These are phyloP conservation scores for Neurospora sp. DNA, from an alignment of 495 filamentous ascomycete genomes.

Conservation along the genomic window DNA sequence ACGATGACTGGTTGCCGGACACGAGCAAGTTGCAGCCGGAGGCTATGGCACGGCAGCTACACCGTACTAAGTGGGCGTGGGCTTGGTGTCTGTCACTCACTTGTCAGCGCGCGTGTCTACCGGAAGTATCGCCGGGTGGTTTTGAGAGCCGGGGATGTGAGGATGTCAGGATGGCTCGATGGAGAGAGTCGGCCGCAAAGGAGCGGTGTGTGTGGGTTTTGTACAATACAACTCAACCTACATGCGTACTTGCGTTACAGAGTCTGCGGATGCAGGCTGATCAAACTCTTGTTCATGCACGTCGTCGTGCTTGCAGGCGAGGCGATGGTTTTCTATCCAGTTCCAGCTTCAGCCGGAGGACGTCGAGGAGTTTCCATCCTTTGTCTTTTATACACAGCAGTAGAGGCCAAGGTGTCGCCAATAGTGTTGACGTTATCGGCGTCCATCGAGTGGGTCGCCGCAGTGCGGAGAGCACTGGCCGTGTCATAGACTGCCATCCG, in stretches of 20 bases:
- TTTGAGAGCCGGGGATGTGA: neutral
- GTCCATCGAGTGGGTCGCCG: neutral
- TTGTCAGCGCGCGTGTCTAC: neutral
- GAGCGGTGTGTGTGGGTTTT: neutral
- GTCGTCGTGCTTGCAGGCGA: neutral
- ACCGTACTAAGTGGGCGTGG: neutral
- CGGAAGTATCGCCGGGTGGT: neutral
- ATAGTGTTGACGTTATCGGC: neutral
- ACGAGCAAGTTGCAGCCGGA: neutral
- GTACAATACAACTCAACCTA: neutral
- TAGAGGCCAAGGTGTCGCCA: neutral
- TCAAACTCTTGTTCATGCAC: neutral
- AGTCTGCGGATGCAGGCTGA: neutral
- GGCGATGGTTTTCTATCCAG: neutral
- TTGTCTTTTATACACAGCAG: neutral
- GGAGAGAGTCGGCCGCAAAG: neutral
- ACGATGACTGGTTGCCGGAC: neutral
- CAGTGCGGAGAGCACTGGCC: neutral
- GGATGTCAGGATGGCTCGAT: neutral
- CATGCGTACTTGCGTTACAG: conserved; percentile 1
- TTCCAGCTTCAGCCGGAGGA: neutral
- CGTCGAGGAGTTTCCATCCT: neutral
- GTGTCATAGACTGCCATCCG: neutral
- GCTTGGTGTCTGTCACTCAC: neutral
- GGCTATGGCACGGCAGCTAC: neutral